Evolutionary conservation across 208 protist species (phyloP), one percentile per base, ranked within the genome.

Genomic region (Borovskyia barvae): DNA sequence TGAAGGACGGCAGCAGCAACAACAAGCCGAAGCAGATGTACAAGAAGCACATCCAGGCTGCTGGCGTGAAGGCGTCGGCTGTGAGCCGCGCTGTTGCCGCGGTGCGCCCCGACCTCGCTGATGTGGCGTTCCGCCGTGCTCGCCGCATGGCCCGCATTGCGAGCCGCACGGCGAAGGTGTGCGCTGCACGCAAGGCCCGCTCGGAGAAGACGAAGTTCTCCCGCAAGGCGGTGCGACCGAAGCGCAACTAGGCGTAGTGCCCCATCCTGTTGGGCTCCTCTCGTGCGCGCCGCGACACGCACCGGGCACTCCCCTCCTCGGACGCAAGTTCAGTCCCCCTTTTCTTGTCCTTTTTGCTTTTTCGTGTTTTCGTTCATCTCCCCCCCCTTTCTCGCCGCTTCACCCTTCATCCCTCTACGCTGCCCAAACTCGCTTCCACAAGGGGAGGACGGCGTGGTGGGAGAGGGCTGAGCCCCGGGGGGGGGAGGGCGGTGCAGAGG

Each of bases 21-120:
- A 88, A 87, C 82, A 87, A 89, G 77, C 86, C 86, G 43, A 87
- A 82, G 77, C 69, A 76, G 73, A 76, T 60, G 75, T 93, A 77
- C 74, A 75, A 65, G 74, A 90, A 87, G 82, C 35, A 51, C 11
- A 69, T 81, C 69, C 70, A 78, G 67, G 73, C 76, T 20, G 76
- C 86, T 36, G 77, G 72, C 71, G 82, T 85, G 77, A 83, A 79
- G 82, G 79, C 86, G 36, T 88, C 80, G 3, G 80, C 48, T 9
- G 82, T 90, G 66, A 82, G 72, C 74, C 72, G 71, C 48, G 80
- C 69, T 5, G 86, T 85, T n/a, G 80, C 82, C 28, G 76, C 77
- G 11, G 74, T 93, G 30, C 86, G 86, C 60, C 86, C 86, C 53
- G 86, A 93, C 74, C 86, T 90, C 36, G 82, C 82, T 15, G 75